These are phyloP conservation scores for Fonsecaea monophora DNA, from an alignment of 2,329 filamentous ascomycete species.

Conservation along the genomic window DNA sequence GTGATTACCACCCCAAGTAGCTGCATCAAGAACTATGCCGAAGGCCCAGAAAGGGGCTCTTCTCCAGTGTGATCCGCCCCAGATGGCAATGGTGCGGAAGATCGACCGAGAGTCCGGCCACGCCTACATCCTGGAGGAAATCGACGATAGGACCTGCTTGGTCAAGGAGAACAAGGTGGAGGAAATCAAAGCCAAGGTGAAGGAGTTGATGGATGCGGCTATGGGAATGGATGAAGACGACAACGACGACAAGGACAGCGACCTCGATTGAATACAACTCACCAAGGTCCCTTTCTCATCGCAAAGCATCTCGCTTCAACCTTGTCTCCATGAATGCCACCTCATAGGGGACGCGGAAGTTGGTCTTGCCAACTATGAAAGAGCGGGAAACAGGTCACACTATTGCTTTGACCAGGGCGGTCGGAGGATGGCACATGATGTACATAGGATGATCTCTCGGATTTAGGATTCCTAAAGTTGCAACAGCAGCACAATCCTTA, in stretches of 20 bases:
- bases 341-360: neutral
- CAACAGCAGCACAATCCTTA: neutral
- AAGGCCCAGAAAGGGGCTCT: conserved; percentile 41
- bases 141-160: conserved; percentile 41
- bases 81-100: conserved; percentile 43
- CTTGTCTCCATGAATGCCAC: neutral
- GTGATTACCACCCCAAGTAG: neutral
- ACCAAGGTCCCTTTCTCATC: neutral
- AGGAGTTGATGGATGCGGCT: conserved; percentile 40
- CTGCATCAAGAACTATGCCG: conserved; percentile 32
- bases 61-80: conserved; percentile 42
- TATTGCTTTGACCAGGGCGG: neutral
- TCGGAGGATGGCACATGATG: neutral
- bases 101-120: conserved; percentile 40
- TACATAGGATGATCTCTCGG: neutral
- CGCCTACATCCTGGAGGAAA: conserved; percentile 41
- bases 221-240: conserved; percentile 41
- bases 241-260: conserved; percentile 40
- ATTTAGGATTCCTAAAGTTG: neutral
- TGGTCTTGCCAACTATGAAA: conserved; percentile 52
- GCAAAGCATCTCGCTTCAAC: neutral
- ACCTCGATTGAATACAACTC: conserved; percentile 46
- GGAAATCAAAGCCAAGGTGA: conserved; percentile 41
- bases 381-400: neutral
- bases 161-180: conserved; percentile 42